Conservation (phyloP, 768 basidiomycete species). For the Agrocybe praecox region DNA sequence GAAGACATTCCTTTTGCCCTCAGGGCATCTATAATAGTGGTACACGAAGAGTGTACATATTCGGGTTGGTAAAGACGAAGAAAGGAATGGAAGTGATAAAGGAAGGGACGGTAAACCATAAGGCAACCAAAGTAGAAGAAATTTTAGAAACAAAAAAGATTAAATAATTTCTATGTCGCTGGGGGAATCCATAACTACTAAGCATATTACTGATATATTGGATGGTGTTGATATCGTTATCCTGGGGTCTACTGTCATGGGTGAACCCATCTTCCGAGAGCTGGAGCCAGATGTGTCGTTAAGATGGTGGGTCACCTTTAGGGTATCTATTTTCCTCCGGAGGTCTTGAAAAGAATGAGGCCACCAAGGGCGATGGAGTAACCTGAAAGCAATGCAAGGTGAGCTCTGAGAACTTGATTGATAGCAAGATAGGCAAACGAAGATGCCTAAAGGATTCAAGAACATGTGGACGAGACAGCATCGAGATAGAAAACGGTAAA, state of each 20-base stretch:
- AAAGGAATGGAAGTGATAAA: background rate
- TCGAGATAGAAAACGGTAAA: background rate
- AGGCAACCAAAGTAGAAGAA: background rate
- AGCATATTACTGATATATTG: too few species aligned
- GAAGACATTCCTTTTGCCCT: too few species aligned
- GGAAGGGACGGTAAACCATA: background rate
- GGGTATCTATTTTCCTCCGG: slow-evolving; percentile 8
- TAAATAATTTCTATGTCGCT: background rate
- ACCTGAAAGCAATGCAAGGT: slow-evolving; percentile 41
- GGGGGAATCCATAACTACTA: too few species aligned
- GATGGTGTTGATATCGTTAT: too few species aligned
- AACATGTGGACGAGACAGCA: background rate
- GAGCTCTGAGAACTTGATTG: background rate
- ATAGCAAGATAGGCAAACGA: slow-evolving; percentile 2
- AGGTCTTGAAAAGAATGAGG: slow-evolving; percentile 84
- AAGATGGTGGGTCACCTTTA: background rate
- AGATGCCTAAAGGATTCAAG: background rate
- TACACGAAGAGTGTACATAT: too few species aligned
- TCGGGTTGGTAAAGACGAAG: too few species aligned
- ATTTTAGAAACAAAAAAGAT: background rate
- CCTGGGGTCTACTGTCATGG: background rate
- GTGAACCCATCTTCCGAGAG: background rate
- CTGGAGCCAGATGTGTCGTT: background rate
- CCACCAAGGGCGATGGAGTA: slow-evolving; percentile 89
- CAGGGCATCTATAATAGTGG: too few species aligned